Evolutionary conservation across 2,329 filamentous ascomycete genomes (phyloP).

Genomic region (Exophiala spinifera): DNA sequence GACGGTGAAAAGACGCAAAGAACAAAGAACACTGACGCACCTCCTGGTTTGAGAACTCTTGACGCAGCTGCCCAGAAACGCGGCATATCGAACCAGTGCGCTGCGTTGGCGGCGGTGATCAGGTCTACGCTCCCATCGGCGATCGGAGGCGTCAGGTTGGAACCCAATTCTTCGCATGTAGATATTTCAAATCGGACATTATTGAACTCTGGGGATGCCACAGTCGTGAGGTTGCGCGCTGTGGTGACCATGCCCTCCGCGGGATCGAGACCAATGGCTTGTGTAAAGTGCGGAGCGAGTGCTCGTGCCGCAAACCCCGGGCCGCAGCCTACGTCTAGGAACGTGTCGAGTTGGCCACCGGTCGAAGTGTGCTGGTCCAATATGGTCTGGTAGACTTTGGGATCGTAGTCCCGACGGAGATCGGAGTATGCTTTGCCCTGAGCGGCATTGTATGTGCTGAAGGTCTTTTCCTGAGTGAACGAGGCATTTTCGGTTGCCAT

Average conservation of each 20-base stretch:
- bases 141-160: conserved; percentile 31
- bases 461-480: conserved; percentile 36
- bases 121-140: conserved; percentile 44
- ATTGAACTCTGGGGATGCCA: conserved; percentile 20
- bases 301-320: conserved; percentile 51
- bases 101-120: conserved; percentile 49
- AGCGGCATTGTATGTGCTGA: conserved; percentile 44
- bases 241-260: conserved; percentile 53
- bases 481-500: background rate
- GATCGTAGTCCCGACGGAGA: conserved; percentile 44
- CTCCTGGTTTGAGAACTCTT: conserved; percentile 46
- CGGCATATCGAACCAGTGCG: conserved; percentile 58
- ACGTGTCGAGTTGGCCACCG: conserved; percentile 42
- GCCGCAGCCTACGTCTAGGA: conserved; percentile 58
- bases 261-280: conserved; percentile 51
- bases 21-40: background rate
- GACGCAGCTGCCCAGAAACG: conserved; percentile 50
- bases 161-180: conserved; percentile 45
- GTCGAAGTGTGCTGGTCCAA: conserved; percentile 47
- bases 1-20: too few relatives aligned
- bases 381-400: conserved; percentile 47
- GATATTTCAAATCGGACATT: conserved; percentile 43
- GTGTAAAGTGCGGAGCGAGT: conserved; percentile 46
- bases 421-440: conserved; percentile 47
- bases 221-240: conserved; percentile 37